phyloP scores from a whole-genome alignment of 495 filamentous ascomycete species.

The Aspergillus ellipticus region DNA sequence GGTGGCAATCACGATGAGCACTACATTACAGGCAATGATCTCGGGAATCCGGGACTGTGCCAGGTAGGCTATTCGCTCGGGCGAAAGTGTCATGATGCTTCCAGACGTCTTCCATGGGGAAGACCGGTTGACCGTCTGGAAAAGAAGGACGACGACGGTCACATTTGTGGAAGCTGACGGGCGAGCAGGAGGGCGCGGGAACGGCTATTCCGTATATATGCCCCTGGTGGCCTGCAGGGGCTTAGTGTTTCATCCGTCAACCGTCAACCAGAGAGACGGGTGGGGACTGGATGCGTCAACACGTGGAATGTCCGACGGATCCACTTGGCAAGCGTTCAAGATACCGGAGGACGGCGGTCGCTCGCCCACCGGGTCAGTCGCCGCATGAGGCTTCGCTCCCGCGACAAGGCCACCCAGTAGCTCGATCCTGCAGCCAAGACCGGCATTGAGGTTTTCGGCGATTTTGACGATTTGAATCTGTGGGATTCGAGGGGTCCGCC shows the following conservation, averaged over 20 bases:
- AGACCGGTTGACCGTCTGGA: constrained; percentile 8
- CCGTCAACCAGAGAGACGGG: neutral
- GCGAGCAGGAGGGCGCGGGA: neutral
- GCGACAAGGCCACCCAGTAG: too few relatives aligned
- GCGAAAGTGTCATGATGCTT: constrained; percentile 6
- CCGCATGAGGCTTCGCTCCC: too few relatives aligned
- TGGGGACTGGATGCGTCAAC: constrained; percentile 6
- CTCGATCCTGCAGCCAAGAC: too few relatives aligned
- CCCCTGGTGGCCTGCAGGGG: constrained; percentile 1
- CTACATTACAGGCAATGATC: constrained; percentile 20
- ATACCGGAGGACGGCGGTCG: too few relatives aligned
- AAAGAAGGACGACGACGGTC: constrained; percentile 2
- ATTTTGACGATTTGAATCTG: too few relatives aligned
- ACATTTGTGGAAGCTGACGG: constrained; percentile 1
- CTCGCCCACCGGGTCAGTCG: too few relatives aligned
- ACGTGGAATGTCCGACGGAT: constrained; percentile 2
- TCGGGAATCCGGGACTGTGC: constrained; percentile 14
- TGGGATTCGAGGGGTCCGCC: too few relatives aligned
- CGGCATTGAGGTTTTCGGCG: too few relatives aligned
- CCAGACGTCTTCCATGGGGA: constrained; percentile 11
- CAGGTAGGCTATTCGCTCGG: constrained; percentile 22
- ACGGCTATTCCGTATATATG: constrained; percentile 8
- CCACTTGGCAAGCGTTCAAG: neutral
- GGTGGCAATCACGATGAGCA: constrained; percentile 15
- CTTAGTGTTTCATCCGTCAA: constrained; percentile 8